phyloP scores from a whole-genome alignment of 1,139 yeast species.

The Kluyveromyces sp. region DNA sequence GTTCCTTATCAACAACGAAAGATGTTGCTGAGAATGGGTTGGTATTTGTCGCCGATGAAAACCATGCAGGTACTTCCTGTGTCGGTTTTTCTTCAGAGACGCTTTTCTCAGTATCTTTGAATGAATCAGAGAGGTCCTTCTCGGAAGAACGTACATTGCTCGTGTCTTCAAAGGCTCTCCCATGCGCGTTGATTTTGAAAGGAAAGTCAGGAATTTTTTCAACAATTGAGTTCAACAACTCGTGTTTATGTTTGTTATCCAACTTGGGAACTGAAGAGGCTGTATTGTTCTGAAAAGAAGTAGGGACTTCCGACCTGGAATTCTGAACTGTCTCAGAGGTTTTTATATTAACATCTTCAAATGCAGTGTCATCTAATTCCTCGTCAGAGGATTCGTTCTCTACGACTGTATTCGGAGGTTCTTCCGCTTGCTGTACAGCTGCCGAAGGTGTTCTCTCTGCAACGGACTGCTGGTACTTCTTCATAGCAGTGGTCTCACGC shows the following conservation, averaged over 20 bases:
- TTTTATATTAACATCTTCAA: neutral
- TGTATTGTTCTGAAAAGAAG: neutral
- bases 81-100: neutral
- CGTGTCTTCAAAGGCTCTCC: constrained; percentile 9
- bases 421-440: neutral
- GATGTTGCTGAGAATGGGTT: neutral
- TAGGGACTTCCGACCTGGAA: neutral
- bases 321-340: neutral
- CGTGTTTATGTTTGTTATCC: constrained; percentile 15
- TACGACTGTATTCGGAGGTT: neutral
- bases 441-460: constrained; percentile 7
- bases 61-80: constrained; percentile 8
- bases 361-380: neutral
- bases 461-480: constrained; percentile 44
- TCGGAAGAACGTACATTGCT: constrained; percentile 17
- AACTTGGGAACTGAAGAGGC: constrained; percentile 6
- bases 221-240: constrained; percentile 18
- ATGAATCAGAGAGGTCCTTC: constrained; percentile 6
- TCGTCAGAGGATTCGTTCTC: neutral
- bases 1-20: constrained; percentile 5
- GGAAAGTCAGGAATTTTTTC: constrained; percentile 19
- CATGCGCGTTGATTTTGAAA: neutral
- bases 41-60: neutral
- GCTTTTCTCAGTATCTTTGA: neutral
- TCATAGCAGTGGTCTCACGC: constrained; percentile 37